A percentile compares a stretch with the other conserved stretches of the same genome.
Conservation (phyloP, 768 basidiomycete genomes). For the Kwoniella dendrophila region DNA sequence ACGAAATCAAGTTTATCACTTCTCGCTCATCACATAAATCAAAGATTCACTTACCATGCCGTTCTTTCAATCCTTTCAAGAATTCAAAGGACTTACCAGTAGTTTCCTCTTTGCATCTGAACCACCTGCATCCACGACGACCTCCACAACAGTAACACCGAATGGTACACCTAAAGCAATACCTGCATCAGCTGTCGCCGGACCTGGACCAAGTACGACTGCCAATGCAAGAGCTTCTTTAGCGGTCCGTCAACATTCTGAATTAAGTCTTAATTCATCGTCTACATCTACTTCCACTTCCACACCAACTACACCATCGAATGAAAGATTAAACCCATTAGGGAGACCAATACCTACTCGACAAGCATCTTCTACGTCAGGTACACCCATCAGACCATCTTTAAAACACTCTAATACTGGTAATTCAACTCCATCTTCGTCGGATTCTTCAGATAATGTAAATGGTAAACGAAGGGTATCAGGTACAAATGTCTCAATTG, state of each 20-base stretch:
- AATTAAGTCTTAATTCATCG: background rate
- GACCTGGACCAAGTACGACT: slow-evolving; percentile 35
- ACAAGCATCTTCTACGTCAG: background rate
- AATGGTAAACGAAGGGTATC: slow-evolving; percentile 25
- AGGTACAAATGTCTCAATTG: slow-evolving; percentile 17
- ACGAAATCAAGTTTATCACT: too few relatives aligned
- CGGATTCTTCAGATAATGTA: slow-evolving; percentile 26
- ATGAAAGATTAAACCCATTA: background rate
- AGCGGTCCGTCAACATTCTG: slow-evolving; percentile 9
- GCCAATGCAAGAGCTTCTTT: background rate
- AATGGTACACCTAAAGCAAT: slow-evolving; percentile 13
- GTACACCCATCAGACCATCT: slow-evolving; percentile 16
- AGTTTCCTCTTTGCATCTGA: slow-evolving; percentile 28
- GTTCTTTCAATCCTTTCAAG: slow-evolving; percentile 34
- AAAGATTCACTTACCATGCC: too few relatives aligned
- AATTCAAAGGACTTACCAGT: slow-evolving; percentile 26
- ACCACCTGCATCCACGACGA: background rate
- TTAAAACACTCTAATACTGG: slow-evolving; percentile 18
- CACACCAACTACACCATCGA: slow-evolving; percentile 3
- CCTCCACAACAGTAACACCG: slow-evolving; percentile 2
- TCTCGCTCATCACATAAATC: too few relatives aligned
- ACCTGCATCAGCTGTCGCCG: slow-evolving; percentile 23
- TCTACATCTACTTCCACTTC: too few relatives aligned
- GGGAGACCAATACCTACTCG: background rate
- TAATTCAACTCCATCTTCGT: slow-evolving; percentile 13